These are phyloP conservation scores for Lipomyces lipofer DNA, from an alignment of 805 yeast genomes.

Conservation along the genomic window DNA sequence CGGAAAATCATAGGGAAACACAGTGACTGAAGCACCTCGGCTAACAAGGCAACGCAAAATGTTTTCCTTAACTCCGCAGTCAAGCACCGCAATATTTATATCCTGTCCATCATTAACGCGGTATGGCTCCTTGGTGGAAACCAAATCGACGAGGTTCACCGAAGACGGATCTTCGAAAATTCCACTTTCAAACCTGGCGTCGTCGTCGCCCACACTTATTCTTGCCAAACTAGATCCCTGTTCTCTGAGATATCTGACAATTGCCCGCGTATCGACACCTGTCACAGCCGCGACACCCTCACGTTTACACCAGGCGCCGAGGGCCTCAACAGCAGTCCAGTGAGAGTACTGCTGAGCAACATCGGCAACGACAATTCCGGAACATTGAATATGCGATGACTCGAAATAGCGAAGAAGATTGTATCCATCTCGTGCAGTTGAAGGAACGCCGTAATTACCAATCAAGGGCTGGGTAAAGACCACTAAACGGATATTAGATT, in stretches of 20 bases:
- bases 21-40: constrained; percentile 95
- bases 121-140: constrained; percentile 93
- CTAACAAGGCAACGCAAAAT: constrained; percentile 89
- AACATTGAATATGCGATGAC: constrained; percentile 86
- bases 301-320: constrained; percentile 93
- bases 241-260: constrained; percentile 90
- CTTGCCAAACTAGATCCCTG: constrained; percentile 93
- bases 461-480: constrained; percentile 96
- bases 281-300: constrained; percentile 95
- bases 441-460: constrained; percentile 98
- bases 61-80: constrained; percentile 98
- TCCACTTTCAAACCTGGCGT: constrained; percentile 4
- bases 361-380: constrained; percentile 94
- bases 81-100: constrained; percentile 87
- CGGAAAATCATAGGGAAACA: constrained; percentile 94
- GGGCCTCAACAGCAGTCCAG: constrained; percentile 98
- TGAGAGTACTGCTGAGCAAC: constrained; percentile 96
- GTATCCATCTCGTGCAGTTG: constrained; percentile 78
- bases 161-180: constrained; percentile 85
- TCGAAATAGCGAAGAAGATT: constrained; percentile 88
- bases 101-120: constrained; percentile 57
- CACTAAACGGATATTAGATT: constrained; percentile 38
- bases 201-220: constrained; percentile 74
- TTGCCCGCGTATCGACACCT: constrained; percentile 95
- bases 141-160: constrained; percentile 86